Conservation (phyloP, 1,284 basidiomycete genomes). For the Heterobasidion parviporum region DNA sequence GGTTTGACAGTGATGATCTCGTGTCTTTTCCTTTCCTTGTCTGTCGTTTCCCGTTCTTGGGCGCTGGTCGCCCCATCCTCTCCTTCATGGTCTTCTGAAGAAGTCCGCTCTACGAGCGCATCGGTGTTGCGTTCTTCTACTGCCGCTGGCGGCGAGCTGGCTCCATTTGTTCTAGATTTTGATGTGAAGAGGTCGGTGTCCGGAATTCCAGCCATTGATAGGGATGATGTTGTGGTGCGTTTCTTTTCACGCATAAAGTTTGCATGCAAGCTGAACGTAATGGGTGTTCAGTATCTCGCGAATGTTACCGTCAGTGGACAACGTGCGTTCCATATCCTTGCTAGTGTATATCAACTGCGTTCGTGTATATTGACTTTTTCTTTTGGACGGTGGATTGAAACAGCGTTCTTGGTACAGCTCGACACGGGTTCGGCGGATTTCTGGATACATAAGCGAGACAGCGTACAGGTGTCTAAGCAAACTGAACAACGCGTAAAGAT, state of each 20-base stretch:
- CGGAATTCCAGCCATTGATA: background rate
- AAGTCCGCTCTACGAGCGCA: background rate
- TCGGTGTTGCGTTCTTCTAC: background rate
- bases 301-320: background rate
- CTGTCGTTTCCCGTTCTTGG: background rate
- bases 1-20: background rate
- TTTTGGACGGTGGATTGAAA: background rate
- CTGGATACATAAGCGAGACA: background rate
- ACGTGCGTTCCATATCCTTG: background rate
- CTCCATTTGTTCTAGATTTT: background rate
- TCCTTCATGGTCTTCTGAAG: background rate
- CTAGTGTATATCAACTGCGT: no score
- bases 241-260: background rate
- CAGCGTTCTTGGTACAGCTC: background rate
- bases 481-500: background rate
- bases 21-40: background rate
- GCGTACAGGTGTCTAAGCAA: background rate
- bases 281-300: background rate
- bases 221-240: background rate
- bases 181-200: background rate
- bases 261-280: background rate
- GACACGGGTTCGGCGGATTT: background rate
- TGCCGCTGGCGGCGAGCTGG: background rate
- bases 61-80: background rate
- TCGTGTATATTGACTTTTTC: background rate